A percentile compares a stretch with the other conserved stretches of the same genome.
Conservation (phyloP, 148 eudicot species). For the Cornus controversa region DNA sequence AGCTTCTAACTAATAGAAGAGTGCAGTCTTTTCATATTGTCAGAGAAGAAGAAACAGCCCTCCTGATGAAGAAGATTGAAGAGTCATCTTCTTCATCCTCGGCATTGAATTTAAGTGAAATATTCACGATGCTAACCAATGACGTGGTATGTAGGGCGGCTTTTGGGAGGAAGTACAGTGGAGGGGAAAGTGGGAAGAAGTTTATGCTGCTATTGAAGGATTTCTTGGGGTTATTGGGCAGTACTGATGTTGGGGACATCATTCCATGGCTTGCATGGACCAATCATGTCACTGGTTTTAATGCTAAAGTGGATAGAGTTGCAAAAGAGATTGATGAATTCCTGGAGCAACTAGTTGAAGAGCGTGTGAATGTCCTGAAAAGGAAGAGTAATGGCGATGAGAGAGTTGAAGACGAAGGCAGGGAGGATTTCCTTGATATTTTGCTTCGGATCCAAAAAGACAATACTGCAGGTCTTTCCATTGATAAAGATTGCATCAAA, state of each 20-base stretch:
- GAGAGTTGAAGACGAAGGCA: not conserved
- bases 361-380: conserved; percentile 13
- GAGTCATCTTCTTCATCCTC: not conserved
- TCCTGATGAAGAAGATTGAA: conserved; percentile 1
- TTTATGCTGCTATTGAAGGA: conserved; percentile 3
- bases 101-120: not conserved
- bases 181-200: conserved; percentile 14
- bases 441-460: conserved; percentile 35
- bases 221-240: not conserved
- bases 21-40: conserved; percentile 3
- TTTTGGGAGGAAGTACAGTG: conserved; percentile 30
- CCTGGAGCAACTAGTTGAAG: conserved; percentile 28
- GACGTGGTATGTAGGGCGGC: conserved; percentile 11
- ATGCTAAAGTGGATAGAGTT: conserved; percentile 17
- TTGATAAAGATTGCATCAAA: conserved; percentile 35
- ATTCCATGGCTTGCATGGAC: conserved; percentile 39
- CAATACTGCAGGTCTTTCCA: conserved; percentile 14
- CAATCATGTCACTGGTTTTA: conserved; percentile 25
- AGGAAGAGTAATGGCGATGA: not conserved
- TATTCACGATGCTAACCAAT: not conserved
- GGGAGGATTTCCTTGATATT: conserved; percentile 36
- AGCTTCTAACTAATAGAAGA: conserved; percentile 3
- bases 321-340: conserved; percentile 26
- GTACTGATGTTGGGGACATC: conserved; percentile 25
- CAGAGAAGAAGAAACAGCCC: not conserved